Evolutionary conservation across 2,329 filamentous ascomycete species (phyloP), one percentile per base, ranked within the genome.

Genomic region (Epicoccum sorghinum): DNA sequence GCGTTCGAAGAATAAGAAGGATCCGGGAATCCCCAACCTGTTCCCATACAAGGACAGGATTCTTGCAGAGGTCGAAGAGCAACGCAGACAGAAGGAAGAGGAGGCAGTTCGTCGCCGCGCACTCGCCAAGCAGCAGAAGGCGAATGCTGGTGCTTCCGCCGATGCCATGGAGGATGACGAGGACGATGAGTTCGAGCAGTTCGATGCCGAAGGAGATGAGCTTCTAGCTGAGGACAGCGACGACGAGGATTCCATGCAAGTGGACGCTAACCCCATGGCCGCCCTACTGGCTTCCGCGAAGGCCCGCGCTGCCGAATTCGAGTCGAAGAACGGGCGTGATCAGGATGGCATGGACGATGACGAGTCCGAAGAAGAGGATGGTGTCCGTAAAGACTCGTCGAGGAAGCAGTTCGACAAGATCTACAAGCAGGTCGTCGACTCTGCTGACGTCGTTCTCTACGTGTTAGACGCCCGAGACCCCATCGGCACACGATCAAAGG

Each of bases 41-140:
- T 99, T 97, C 79, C 95, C 95, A 0, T 97, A 95, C 83, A 99
- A 99, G 80, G 93, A 97, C 75, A 93, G 89, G 81, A 85, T 99
- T 25, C 84, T 99, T 30, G 87, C 93, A 54, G 92, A 99, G 77
- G 96, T 99, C 66, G 95, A 99, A 78, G 91, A 96, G 78, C 89
- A 86, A 67, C 89, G 89, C 71, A 80, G 88, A 63, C 80, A 85
- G 74, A 97, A 93, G 80, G 86, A 86, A 60, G 92, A 96, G 70
- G 91, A 96, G 33, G 65, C 60, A 70, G 83, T 84, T 53, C 81
- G 84, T 71, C 83, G 86, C 66, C 85, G 85, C 59, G 90, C 96
- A 70, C 79, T 91, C 68, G 87, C 87, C 52, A 83, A 79, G 65
- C 76, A 75, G 52, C 75, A 78, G 60, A 74, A 68, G 53, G 62